Base-by-base conservation (phyloP, 164 flowering plant species). In the Saururus chinensis region DNA sequence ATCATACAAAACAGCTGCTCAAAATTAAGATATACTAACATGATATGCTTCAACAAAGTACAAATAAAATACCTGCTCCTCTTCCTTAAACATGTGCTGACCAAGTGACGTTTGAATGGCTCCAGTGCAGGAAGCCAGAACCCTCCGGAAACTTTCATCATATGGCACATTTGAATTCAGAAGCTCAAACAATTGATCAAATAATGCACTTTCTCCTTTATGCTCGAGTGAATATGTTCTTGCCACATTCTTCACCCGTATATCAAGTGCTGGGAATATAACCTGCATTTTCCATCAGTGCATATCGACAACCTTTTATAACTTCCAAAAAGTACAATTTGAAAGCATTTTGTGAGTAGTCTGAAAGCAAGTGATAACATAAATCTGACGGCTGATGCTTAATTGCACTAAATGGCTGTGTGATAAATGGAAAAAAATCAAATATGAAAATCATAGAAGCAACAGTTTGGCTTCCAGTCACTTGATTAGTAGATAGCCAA, bases 1-100 rank as follows among this genome's bases (percentile, higher is more conserved):
- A 30, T 30, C 37, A 30, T 30, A 30, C 37, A 30, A 30, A 30
- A 30, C 6, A 30, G 37, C 37, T 30, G 37, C 37, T 30, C 37
- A 30, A 30, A 30, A 30, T n/a, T n/a, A n/a, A n/a, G n/a, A 30
- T 6, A 2, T 30, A 30, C 37, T 30, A 30, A 2, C 37, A 30
- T 30, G 37, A 30, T 30, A 30, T n/a, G 37, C 37, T 30, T 30
- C 11, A 45, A 23, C 30, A 25, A n/a, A n/a, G 37, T 22, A 26
- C 19, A 42, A 53, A 13, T 45, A n/a, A n/a, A n/a, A n/a, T 67
- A 92, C 98, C 96, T 92, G 98, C 62, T 87, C 92, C 73, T 92
- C 98, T 76, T 92, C 98, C 84, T 92, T 89, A 71, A 79, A 79
- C 95, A 92, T 86, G 75, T 92, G 96, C 80, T 92, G 96, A 66